Conservation (phyloP, 2,329 filamentous ascomycete species). For the Fusarium sublunatum region DNA sequence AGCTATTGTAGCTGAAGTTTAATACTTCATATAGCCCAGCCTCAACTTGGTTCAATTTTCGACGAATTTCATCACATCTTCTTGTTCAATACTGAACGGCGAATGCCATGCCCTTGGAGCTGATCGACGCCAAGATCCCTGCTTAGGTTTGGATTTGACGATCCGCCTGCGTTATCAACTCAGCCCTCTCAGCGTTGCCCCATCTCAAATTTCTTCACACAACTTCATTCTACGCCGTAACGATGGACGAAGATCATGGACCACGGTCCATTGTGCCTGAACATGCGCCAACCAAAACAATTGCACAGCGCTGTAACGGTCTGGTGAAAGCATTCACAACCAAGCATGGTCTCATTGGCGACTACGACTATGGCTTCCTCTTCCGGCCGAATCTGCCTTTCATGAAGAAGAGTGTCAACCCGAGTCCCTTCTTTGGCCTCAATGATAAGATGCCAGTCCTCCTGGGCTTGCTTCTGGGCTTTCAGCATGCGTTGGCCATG, state of each 20-base stretch:
- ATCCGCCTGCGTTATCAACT: conserved; percentile 20
- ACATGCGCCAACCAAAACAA: conserved; percentile 48
- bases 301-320: conserved; percentile 45
- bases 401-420: conserved; percentile 66
- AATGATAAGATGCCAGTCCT: conserved; percentile 81
- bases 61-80: neutral
- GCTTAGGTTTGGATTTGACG: conserved; percentile 6
- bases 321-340: conserved; percentile 60
- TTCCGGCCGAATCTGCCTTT: conserved; percentile 88
- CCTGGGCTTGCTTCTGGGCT: conserved; percentile 77
- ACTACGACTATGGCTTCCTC: conserved; percentile 91
- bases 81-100: neutral
- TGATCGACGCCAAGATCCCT: conserved; percentile 21
- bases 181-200: conserved; percentile 4
- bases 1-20: conserved; percentile 13
- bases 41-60: neutral
- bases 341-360: conserved; percentile 80
- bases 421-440: conserved; percentile 84
- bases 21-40: conserved; percentile 23
- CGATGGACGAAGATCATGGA: conserved; percentile 68
- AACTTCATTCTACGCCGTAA: conserved; percentile 19
- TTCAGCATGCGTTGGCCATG: conserved; percentile 85
- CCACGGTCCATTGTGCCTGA: conserved; percentile 62
- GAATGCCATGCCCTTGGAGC: neutral
- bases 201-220: conserved; percentile 13